Conservation (phyloP, 2,329 filamentous ascomycete genomes). For the Malbranchea zuffiana region DNA sequence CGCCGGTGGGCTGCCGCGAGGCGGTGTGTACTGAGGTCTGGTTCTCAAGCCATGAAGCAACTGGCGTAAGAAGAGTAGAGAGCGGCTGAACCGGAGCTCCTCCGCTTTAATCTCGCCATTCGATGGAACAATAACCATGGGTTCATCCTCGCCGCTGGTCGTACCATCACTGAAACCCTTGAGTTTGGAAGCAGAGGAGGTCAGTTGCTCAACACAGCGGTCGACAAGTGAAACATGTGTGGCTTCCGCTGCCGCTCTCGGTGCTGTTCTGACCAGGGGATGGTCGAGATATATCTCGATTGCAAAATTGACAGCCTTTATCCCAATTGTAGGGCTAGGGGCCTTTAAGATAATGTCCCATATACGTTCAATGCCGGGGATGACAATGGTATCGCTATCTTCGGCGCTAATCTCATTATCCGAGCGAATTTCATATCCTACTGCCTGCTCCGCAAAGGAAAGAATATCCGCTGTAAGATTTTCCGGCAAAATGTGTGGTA, state of each 20-base stretch:
- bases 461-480: constrained; percentile 32
- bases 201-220: constrained; percentile 61
- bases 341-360: constrained; percentile 72
- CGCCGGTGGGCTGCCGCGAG: constrained; percentile 50
- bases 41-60: constrained; percentile 48
- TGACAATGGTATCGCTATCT: constrained; percentile 32
- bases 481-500: constrained; percentile 30
- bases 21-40: constrained; percentile 49
- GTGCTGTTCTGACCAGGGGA: constrained; percentile 31
- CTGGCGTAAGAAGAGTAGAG: constrained; percentile 55
- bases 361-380: constrained; percentile 54
- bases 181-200: constrained; percentile 49
- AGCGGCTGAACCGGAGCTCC: constrained; percentile 56
- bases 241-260: constrained; percentile 39
- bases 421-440: constrained; percentile 46
- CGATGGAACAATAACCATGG: constrained; percentile 42
- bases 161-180: constrained; percentile 39
- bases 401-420: constrained; percentile 38
- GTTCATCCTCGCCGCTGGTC: constrained; percentile 40
- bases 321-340: constrained; percentile 54
- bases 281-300: constrained; percentile 62
- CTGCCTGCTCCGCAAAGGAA: constrained; percentile 33
- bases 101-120: constrained; percentile 43
- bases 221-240: constrained; percentile 61
- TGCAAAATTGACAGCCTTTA: constrained; percentile 56